These are phyloP conservation scores for Limtongozyma cylindracea DNA, from an alignment of 805 yeast genomes.

Conservation along the genomic window DNA sequence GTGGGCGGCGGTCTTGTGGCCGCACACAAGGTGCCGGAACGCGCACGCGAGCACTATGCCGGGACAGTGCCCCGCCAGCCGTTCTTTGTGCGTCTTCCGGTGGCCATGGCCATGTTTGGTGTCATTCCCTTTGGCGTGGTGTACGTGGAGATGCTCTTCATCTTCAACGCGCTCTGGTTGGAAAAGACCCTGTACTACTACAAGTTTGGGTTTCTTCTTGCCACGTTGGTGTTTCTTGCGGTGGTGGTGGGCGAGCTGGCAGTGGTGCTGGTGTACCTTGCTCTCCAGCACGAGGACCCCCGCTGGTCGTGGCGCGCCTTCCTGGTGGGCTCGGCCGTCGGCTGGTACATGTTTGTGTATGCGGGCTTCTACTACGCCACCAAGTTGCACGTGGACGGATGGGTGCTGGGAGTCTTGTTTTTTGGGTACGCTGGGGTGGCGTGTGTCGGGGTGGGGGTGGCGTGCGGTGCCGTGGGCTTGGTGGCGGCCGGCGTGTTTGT, in stretches of 20 bases:
- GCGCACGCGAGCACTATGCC: too few species aligned
- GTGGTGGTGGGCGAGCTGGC: slow-evolving; percentile 49
- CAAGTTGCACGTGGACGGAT: slow-evolving; percentile 34
- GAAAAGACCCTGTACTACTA: slow-evolving; percentile 59
- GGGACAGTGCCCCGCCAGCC: slow-evolving; percentile 1
- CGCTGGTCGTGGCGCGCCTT: slow-evolving; percentile 77
- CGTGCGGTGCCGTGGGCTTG: slow-evolving; percentile 56
- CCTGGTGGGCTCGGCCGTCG: slow-evolving; percentile 40
- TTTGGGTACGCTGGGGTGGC: slow-evolving; percentile 48
- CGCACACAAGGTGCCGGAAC: slow-evolving; percentile 10
- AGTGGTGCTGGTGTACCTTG: slow-evolving; percentile 38
- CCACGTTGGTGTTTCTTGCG: slow-evolving; percentile 30
- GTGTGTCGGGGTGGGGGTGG: slow-evolving; percentile 33
- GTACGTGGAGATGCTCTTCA: slow-evolving; percentile 51
- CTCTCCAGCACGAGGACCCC: slow-evolving; percentile 26
- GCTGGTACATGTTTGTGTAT: slow-evolving; percentile 43
- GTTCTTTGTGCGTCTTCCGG: slow-evolving; percentile 2
- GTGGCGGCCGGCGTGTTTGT: slow-evolving; percentile 43
- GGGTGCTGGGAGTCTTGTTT: slow-evolving; percentile 41
- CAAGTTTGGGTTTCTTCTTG: slow-evolving; percentile 53
- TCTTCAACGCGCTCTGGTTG: slow-evolving; percentile 57
- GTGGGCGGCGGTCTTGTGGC: slow-evolving; percentile 41
- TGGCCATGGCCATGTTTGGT: slow-evolving; percentile 27
- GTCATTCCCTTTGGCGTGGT: slow-evolving; percentile 56
- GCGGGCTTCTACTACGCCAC: slow-evolving; percentile 38